Base-by-base conservation (phyloP, 2,329 filamentous ascomycete species). In the Alternaria ethzedia region DNA sequence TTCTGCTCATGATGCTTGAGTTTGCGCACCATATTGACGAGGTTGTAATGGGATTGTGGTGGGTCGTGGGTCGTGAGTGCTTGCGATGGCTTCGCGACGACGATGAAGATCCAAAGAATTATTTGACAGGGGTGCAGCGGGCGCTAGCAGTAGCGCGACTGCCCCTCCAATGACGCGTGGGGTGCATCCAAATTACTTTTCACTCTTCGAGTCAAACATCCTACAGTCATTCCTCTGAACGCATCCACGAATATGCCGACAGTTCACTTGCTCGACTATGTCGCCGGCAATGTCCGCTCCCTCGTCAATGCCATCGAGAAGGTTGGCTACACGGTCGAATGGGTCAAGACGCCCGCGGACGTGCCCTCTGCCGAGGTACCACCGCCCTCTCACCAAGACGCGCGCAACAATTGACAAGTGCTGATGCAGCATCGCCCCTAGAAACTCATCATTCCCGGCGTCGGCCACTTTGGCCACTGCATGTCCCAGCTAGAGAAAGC, bases 261-360 rank as follows among this genome's bases (percentile, higher is more conserved):
- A 52, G 91, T 95, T 68, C 88, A 95, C 82, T 83, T 96, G 86
- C 84, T 90, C 57, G 88, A 98, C 83, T 98, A 97, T 80, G 95
- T 97, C 70, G 95, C 96, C 65, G 96, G 96, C 77, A 99, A 99
- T 81, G 90, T 99, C 73, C 91, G 95, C 69, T 97, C 94, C 68
- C 88, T 99, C 74, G 95, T 94, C 78, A 99, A 99, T 85, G 96
- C 95, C 74, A 97, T 99, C 76, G 95, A 99, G 81, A 97, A 96
- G 82, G 87, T 95, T 63, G 96, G 96, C 65, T 98, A 95, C 80
- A 88, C 92, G 47, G 93, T 99, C 50, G 92, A 96, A 83, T 98
- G 95, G 96, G 86, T 99, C 70, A 91, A 87, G 74, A 89, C 89
- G 32, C 96, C 96, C 5, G 89, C 91, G 72, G 94, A 98, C 81